Evolutionary conservation across 352 stramenopile genomes (phyloP).

Genomic region (Pythium brassicae): DNA sequence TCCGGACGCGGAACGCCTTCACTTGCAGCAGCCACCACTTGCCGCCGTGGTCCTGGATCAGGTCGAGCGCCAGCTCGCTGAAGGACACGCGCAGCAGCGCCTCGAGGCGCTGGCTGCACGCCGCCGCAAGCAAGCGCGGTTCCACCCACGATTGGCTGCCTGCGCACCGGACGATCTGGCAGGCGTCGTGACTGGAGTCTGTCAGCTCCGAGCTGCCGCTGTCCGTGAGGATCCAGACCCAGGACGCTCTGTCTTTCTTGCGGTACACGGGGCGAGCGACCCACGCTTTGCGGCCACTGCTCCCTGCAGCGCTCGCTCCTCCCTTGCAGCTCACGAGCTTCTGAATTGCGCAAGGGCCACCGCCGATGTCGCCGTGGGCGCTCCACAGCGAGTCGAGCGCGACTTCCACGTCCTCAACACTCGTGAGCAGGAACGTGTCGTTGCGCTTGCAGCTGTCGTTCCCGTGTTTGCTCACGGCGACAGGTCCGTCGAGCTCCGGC

Average conservation of each 20-base stretch:
- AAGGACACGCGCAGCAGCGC: constrained; percentile 32
- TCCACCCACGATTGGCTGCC: constrained; percentile 47
- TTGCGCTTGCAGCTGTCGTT: constrained; percentile 9
- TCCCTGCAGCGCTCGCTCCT: constrained; percentile 11
- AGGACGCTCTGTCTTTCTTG: constrained; percentile 46
- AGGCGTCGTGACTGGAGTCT: constrained; percentile 22
- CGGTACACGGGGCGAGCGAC: constrained; percentile 46
- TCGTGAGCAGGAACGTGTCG: constrained; percentile 8
- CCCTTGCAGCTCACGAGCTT: constrained; percentile 39
- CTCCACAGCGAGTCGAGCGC: constrained; percentile 14
- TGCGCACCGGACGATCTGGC: constrained; percentile 58
- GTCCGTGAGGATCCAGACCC: constrained; percentile 53
- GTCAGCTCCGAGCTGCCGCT: constrained; percentile 6
- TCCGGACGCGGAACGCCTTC: constrained; percentile 48
- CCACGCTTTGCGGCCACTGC: constrained; percentile 31
- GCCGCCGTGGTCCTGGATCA: constrained; percentile 46
- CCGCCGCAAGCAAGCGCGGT: constrained; percentile 32
- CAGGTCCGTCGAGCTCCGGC: neutral
- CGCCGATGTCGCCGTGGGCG: neutral
- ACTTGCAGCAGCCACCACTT: constrained; percentile 68
- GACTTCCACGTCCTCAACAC: constrained; percentile 8
- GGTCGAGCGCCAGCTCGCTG: constrained; percentile 45
- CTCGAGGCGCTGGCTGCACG: constrained; percentile 33
- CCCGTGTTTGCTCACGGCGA: constrained; percentile 10
- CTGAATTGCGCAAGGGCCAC: constrained; percentile 28